Evolutionary conservation across 2,329 filamentous ascomycete genomes (phyloP).

Genomic region (Coniochaeta sp.): DNA sequence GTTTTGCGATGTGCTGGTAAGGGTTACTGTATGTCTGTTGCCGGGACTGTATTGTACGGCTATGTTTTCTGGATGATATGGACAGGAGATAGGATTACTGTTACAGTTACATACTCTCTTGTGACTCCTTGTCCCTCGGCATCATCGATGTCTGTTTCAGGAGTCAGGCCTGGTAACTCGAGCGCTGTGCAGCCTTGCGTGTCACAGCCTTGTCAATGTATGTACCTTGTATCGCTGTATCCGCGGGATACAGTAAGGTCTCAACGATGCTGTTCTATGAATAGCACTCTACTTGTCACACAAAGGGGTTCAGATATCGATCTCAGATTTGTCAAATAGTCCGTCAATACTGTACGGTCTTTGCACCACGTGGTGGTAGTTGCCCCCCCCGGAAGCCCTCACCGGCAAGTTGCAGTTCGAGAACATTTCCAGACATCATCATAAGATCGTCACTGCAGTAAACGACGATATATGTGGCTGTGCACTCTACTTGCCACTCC

Average conservation of each 20-base stretch:
- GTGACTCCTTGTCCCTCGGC: no score
- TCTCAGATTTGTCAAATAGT: background rate
- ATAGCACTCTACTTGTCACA: background rate
- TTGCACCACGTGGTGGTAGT: background rate
- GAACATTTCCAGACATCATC: background rate
- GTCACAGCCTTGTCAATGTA: background rate
- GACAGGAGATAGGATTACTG: no score
- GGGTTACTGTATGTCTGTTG: no score
- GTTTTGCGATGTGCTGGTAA: no score
- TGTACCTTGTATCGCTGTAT: background rate
- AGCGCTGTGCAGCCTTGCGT: background rate
- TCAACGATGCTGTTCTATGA: background rate
- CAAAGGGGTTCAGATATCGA: background rate
- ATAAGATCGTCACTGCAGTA: background rate
- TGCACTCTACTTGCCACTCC: background rate
- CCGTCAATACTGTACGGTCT: background rate
- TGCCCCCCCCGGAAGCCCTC: no score
- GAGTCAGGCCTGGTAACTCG: no score
- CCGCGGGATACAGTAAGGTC: background rate
- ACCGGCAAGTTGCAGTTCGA: background rate
- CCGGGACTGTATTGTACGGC: no score
- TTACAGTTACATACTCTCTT: no score
- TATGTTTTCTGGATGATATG: no score
- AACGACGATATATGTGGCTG: background rate
- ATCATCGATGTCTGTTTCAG: no score